phyloP scores from a whole-genome alignment of 2,329 filamentous ascomycete genomes.

The Aspergillus puulaauensis region DNA sequence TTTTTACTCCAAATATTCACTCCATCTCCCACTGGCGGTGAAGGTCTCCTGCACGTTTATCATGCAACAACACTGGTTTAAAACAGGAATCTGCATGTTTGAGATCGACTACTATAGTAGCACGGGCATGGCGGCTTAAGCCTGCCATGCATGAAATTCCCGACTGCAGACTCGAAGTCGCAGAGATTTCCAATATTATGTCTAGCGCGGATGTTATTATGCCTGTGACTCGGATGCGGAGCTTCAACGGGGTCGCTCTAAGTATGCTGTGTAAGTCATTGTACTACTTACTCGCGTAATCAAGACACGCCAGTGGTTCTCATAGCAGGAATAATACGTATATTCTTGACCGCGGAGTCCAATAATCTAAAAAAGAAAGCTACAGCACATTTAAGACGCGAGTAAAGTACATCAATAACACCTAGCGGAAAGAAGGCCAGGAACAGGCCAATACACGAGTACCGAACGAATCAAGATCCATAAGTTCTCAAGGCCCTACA shows the following conservation, averaged over 20 bases:
- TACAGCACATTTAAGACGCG: background rate
- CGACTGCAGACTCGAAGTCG: background rate
- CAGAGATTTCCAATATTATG: background rate
- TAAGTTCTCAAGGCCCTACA: background rate
- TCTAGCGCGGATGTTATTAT: no score
- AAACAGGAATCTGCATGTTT: background rate
- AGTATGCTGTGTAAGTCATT: no score
- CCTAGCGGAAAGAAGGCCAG: background rate
- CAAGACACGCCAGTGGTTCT: background rate
- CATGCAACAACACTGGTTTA: background rate
- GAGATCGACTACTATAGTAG: background rate
- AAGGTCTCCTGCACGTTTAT: background rate
- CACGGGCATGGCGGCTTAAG: background rate
- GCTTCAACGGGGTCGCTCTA: background rate
- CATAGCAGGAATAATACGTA: background rate
- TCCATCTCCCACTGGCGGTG: background rate
- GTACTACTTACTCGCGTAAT: no score
- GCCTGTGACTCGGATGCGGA: background rate
- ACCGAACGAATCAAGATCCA: background rate
- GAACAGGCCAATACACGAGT: background rate
- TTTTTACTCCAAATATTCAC: background rate
- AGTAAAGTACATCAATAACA: conserved; percentile 1
- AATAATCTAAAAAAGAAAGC: background rate
- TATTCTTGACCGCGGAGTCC: background rate
- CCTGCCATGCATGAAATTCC: background rate